Evolutionary conservation across 352 stramenopile genomes (phyloP).

Genomic region (Elongisporangium prolatum): DNA sequence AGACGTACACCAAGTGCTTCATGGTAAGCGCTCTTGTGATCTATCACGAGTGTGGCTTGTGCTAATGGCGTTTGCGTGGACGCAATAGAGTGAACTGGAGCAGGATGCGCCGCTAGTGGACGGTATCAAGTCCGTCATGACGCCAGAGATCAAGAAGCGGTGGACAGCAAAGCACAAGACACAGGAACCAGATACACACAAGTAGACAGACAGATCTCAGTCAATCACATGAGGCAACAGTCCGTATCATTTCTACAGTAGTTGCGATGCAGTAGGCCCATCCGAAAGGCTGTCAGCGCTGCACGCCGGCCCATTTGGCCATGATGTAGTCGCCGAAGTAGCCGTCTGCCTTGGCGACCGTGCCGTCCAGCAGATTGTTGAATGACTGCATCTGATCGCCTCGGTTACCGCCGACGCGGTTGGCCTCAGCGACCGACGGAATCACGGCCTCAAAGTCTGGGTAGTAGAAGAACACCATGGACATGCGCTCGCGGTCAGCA

Average conservation of each 20-base stretch:
- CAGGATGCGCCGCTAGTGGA: constrained; percentile 57
- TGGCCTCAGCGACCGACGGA: constrained; percentile 22
- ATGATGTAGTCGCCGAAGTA: constrained; percentile 83
- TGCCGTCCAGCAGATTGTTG: constrained; percentile 74
- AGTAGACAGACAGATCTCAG: neutral
- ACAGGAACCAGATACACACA: neutral
- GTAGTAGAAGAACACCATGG: constrained; percentile 86
- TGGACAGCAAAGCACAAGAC: constrained; percentile 32
- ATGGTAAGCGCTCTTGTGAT: constrained; percentile 29
- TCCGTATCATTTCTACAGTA: neutral
- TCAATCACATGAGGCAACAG: neutral
- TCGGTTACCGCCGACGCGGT: constrained; percentile 43
- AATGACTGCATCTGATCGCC: constrained; percentile 27
- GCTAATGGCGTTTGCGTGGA: constrained; percentile 3
- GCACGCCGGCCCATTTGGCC: constrained; percentile 74
- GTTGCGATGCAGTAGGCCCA: neutral
- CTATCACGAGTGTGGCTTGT: neutral
- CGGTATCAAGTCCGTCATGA: constrained; percentile 66
- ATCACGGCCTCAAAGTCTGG: constrained; percentile 75
- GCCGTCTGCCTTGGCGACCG: constrained; percentile 40
- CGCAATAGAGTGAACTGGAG: constrained; percentile 49
- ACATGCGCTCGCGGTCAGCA: constrained; percentile 70
- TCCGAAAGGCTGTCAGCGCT: constrained; percentile 22
- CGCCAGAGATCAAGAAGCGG: constrained; percentile 43
- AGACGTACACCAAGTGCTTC: constrained; percentile 69